These are phyloP conservation scores for Porphyrellus cyaneotinctus DNA, from an alignment of 768 basidiomycete genomes.

Conservation along the genomic window DNA sequence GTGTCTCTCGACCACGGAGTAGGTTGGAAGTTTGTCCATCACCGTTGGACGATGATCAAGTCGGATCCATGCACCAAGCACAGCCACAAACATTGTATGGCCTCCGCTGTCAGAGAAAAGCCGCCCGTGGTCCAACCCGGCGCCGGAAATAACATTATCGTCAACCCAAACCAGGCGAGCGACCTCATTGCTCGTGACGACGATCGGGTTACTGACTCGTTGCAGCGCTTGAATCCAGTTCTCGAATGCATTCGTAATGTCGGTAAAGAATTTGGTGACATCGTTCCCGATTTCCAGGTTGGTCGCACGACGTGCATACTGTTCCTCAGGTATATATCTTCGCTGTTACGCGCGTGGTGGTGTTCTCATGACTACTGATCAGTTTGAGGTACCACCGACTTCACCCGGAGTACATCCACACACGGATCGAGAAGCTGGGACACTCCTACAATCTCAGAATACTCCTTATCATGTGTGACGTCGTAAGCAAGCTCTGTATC, in stretches of 20 bases:
- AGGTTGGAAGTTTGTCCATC: conserved; percentile 30
- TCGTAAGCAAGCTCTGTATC: conserved; percentile 52
- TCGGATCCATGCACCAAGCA: neutral
- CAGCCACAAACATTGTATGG: conserved; percentile 9
- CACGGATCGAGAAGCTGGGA: conserved; percentile 83
- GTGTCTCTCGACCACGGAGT: conserved; percentile 12
- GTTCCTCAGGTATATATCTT: conserved; percentile 68
- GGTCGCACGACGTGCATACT: conserved; percentile 90
- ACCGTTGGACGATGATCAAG: neutral
- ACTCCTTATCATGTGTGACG: conserved; percentile 85
- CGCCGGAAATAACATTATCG: conserved; percentile 57
- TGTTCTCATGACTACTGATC: neutral
- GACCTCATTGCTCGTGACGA: neutral
- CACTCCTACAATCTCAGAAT: conserved; percentile 79
- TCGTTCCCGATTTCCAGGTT: conserved; percentile 92
- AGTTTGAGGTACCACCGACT: conserved; percentile 94
- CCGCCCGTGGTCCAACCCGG: conserved; percentile 66
- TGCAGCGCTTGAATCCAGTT: conserved; percentile 83
- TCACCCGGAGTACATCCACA: conserved; percentile 95
- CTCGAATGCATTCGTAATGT: conserved; percentile 84
- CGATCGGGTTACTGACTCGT: neutral
- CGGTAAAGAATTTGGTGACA: conserved; percentile 92
- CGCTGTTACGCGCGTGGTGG: neutral
- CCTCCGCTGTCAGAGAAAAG: conserved; percentile 10
- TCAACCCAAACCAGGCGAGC: conserved; percentile 57